Percentiles rank a stretch among this genome's conserved stretches.
These are phyloP conservation scores for Thraustochytrium striatum DNA, from an alignment of 352 stramenopile species.

Conservation along the genomic window DNA sequence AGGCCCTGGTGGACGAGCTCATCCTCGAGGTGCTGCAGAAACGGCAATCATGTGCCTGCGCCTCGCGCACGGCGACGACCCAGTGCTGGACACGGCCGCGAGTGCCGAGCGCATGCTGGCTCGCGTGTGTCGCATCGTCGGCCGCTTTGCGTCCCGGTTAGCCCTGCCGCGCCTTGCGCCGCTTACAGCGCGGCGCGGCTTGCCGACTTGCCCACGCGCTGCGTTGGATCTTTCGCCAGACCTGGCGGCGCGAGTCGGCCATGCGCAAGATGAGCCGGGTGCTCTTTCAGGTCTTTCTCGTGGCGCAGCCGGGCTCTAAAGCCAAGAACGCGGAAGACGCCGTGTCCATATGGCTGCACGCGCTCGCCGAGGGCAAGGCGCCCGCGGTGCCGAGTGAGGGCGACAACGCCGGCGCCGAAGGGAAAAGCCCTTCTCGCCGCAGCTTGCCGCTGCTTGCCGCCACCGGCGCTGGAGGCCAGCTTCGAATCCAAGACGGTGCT, in stretches of 20 bases:
- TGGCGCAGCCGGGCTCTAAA: neutral
- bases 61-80: constrained; percentile 10
- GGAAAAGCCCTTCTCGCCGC: no score
- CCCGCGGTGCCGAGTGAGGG: neutral
- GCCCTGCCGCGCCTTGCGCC: neutral
- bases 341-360: neutral
- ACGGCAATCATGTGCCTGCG: constrained; percentile 19
- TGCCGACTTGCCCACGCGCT: constrained; percentile 17
- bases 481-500: no score
- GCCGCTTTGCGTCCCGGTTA: neutral
- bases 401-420: neutral
- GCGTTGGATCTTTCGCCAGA: constrained; percentile 21
- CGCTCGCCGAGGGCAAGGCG: neutral
- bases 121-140: constrained; percentile 30
- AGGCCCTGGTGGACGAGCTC: constrained; percentile 18
- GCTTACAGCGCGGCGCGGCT: neutral
- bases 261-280: neutral
- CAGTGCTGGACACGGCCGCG: neutral
- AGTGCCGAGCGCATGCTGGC: neutral
- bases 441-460: no score
- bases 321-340: neutral
- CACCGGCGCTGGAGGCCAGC: no score
- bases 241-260: neutral
- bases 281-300: constrained; percentile 23
- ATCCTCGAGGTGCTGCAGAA: constrained; percentile 29